A percentile compares a stretch with the other conserved stretches of the same genome.
phyloP scores from a whole-genome alignment of 129 eudicot genomes.

The Centella asiatica region DNA sequence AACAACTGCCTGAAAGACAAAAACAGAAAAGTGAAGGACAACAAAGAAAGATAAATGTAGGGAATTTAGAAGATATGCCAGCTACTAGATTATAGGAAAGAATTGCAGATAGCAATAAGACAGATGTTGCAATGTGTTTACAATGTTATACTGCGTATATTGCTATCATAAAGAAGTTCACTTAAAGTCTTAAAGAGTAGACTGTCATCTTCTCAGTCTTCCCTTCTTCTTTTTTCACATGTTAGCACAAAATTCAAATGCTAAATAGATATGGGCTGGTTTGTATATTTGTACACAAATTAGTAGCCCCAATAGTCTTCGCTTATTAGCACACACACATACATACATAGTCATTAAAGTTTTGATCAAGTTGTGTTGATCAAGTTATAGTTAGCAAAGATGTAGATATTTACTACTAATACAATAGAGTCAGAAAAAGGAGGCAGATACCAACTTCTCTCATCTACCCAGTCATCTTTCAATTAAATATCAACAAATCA shows the following conservation, averaged over 20 bases:
- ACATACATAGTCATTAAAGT: no score
- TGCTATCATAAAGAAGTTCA: neutral
- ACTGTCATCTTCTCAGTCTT: no score
- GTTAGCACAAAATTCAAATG: neutral
- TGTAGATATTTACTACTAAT: no score
- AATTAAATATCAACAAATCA: neutral
- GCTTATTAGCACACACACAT: no score
- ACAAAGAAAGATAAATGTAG: neutral
- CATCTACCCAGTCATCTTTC: neutral
- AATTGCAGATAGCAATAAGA: neutral
- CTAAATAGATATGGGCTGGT: neutral
- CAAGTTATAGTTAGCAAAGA: no score
- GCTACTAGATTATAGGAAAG: neutral
- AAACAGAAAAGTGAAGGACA: neutral
- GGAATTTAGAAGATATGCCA: neutral
- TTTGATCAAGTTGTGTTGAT: no score
- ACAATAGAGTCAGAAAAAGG: no score
- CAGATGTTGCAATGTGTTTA: neutral
- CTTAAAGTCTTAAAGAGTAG: neutral
- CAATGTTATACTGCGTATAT: neutral
- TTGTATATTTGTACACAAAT: neutral
- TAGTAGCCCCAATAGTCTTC: neutral
- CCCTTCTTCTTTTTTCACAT: neutral
- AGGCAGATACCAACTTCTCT: neutral
- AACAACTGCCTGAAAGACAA: slow-evolving; percentile 67